These are phyloP conservation scores for Triangularia verruculosa DNA, from an alignment of 2,329 filamentous ascomycete genomes.

Conservation along the genomic window DNA sequence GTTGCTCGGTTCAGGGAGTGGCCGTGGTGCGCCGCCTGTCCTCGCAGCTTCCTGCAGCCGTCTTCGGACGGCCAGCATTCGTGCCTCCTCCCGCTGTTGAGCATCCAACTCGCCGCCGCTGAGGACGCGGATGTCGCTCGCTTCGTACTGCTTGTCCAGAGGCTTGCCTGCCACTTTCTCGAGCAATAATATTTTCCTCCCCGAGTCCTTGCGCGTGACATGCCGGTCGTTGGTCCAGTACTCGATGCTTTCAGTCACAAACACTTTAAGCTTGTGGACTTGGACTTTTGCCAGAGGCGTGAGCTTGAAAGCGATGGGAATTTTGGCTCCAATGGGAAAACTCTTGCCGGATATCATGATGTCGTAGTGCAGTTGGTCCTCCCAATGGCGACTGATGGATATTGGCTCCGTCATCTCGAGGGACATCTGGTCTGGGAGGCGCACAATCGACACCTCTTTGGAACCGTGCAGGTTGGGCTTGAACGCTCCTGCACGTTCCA, in stretches of 20 bases:
- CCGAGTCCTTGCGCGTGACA: constrained; percentile 80
- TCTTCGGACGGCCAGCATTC: constrained; percentile 45
- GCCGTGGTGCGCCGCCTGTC: constrained; percentile 37
- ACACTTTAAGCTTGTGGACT: constrained; percentile 88
- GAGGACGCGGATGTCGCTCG: constrained; percentile 72
- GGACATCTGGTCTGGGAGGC: constrained; percentile 82
- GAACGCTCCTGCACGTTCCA: constrained; percentile 86
- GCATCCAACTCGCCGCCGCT: constrained; percentile 73
- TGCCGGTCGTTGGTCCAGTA: constrained; percentile 85
- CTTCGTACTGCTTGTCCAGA: constrained; percentile 68
- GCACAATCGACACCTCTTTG: constrained; percentile 79
- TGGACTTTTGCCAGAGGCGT: constrained; percentile 91
- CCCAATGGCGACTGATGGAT: constrained; percentile 89
- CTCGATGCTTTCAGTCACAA: constrained; percentile 84
- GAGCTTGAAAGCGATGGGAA: constrained; percentile 91
- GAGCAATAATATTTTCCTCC: constrained; percentile 79
- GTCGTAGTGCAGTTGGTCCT: constrained; percentile 92
- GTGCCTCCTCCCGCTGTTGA: constrained; percentile 46
- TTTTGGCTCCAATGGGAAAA: constrained; percentile 81
- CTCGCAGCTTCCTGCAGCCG: constrained; percentile 54
- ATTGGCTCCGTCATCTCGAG: constrained; percentile 91
- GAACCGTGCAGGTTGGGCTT: constrained; percentile 79
- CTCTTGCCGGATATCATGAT: constrained; percentile 96
- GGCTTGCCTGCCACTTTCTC: constrained; percentile 83
- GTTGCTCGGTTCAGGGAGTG: constrained; percentile 52